These are phyloP conservation scores for Serendipita sp. DNA, from an alignment of 768 basidiomycete species.

Conservation along the genomic window DNA sequence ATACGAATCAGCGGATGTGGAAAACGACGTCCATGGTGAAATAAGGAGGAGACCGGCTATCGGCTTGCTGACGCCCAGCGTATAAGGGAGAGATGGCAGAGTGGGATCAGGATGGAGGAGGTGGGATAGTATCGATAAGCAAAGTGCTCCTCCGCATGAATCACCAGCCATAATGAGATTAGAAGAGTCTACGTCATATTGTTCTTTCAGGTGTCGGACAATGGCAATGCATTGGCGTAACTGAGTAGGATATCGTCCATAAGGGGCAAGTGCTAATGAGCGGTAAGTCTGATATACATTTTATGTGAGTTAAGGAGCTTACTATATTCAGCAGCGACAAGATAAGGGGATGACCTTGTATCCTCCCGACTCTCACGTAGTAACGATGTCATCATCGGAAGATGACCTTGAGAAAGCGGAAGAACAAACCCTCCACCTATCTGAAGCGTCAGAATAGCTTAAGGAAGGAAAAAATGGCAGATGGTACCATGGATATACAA, in stretches of 20 bases:
- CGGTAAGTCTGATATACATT: too few relatives aligned
- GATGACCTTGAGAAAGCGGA: neutral
- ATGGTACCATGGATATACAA: neutral
- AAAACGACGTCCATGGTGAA: neutral
- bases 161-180: neutral
- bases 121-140: neutral
- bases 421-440: constrained; percentile 1
- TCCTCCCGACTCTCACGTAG: neutral
- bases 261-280: neutral
- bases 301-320: too few relatives aligned
- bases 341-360: neutral
- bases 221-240: neutral
- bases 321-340: neutral
- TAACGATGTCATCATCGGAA: neutral
- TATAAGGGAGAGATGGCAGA: neutral
- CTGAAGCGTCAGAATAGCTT: neutral
- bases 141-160: neutral
- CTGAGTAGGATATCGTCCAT: neutral
- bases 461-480: neutral
- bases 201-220: neutral
- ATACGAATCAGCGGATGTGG: neutral
- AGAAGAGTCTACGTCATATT: neutral
- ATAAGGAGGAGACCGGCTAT: neutral
- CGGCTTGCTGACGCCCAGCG: neutral
- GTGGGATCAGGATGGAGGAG: neutral